Conservation (phyloP, 2,329 filamentous ascomycete genomes). For the Podosphaera xanthii region DNA sequence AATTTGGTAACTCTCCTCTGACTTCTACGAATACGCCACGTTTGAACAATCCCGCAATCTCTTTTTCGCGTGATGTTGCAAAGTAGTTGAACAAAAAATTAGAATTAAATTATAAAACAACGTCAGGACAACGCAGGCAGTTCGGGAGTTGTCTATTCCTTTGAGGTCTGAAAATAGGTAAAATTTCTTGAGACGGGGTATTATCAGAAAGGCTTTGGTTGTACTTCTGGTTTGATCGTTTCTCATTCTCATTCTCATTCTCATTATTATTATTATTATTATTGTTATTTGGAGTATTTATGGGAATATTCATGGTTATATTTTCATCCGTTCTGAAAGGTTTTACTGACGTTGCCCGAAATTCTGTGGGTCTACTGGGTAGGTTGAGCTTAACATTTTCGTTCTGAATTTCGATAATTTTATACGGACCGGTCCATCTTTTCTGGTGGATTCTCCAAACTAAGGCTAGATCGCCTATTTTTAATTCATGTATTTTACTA, state of each 20-base stretch:
- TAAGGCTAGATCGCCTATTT: background rate
- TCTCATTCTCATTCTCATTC: background rate
- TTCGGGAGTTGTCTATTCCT: background rate
- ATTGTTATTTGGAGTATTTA: background rate
- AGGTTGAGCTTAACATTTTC: too few species aligned
- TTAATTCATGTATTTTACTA: background rate
- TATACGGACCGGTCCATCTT: background rate
- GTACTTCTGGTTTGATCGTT: background rate
- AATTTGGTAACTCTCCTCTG: background rate
- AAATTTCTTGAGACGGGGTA: slow-evolving; percentile 1
- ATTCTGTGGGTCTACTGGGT: too few species aligned
- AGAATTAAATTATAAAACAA: background rate
- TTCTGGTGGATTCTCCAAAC: background rate
- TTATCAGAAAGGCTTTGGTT: slow-evolving; percentile 4
- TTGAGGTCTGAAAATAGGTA: slow-evolving; percentile 1
- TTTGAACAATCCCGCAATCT: background rate
- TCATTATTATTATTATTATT: background rate
- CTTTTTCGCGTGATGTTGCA: background rate
- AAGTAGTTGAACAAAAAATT: background rate
- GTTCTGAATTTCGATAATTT: too few species aligned
- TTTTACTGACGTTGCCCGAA: too few species aligned
- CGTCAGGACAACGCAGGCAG: too few species aligned
- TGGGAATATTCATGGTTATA: too few species aligned
- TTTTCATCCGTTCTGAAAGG: background rate
- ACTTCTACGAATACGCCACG: background rate